Evolutionary conservation across 2,329 filamentous ascomycete species (phyloP).

Genomic region (Ceratocystis alfenasii): DNA sequence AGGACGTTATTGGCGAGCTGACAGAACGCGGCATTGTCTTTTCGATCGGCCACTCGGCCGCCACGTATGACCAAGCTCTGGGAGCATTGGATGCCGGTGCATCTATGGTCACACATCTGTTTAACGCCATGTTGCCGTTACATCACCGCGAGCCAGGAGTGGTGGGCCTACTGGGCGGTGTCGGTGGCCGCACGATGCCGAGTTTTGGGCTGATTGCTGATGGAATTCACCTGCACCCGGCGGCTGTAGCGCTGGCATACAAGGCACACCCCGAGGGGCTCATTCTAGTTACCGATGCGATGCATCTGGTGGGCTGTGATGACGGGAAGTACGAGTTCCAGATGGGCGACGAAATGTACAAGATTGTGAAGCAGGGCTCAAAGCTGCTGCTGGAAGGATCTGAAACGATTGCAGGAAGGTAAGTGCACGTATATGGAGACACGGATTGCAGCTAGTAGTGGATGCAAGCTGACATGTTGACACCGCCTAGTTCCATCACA

Average conservation of each 20-base stretch:
- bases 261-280: conserved; percentile 74
- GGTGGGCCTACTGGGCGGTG: conserved; percentile 56
- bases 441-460: background rate
- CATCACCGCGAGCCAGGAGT: conserved; percentile 86
- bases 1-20: conserved; percentile 54
- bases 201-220: conserved; percentile 86
- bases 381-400: conserved; percentile 67
- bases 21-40: conserved; percentile 55
- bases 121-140: conserved; percentile 85
- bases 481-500: conserved; percentile 46
- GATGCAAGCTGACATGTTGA: background rate
- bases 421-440: conserved; percentile 27
- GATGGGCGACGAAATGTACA: conserved; percentile 50
- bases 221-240: conserved; percentile 80
- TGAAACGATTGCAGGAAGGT: conserved; percentile 65
- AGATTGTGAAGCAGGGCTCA: conserved; percentile 57
- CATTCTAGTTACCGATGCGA: conserved; percentile 84
- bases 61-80: conserved; percentile 71
- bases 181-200: conserved; percentile 39
- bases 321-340: conserved; percentile 81
- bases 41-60: conserved; percentile 77
- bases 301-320: conserved; percentile 72
- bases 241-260: conserved; percentile 78
- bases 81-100: conserved; percentile 60
- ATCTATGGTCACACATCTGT: conserved; percentile 83